phyloP scores from a whole-genome alignment of 805 yeast species.

The Komagataella phaffii region DNA sequence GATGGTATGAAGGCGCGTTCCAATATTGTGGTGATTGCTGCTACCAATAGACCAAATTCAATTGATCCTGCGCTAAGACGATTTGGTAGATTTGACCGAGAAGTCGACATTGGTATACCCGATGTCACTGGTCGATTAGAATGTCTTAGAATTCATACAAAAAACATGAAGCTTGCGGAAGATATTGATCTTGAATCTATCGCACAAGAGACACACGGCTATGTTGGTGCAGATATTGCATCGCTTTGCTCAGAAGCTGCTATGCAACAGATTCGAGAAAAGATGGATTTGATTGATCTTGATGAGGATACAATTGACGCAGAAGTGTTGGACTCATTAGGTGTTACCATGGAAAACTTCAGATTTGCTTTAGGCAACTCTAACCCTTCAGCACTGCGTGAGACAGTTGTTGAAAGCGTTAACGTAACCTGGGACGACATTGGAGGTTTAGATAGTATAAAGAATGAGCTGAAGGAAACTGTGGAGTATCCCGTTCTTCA shows the following conservation, averaged over 20 bases:
- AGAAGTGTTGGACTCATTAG: slow-evolving; percentile 88
- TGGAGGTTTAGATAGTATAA: slow-evolving; percentile 95
- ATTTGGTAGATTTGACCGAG: slow-evolving; percentile 78
- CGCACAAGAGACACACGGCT: slow-evolving; percentile 98
- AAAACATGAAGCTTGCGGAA: slow-evolving; percentile 92
- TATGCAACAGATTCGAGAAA: slow-evolving; percentile 99
- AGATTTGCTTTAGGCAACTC: slow-evolving; percentile 95
- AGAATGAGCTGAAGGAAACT: slow-evolving; percentile 94
- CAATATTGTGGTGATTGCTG: slow-evolving; percentile 96
- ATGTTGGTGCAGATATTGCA: slow-evolving; percentile 98
- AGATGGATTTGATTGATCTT: slow-evolving; percentile 94
- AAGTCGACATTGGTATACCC: slow-evolving; percentile 84
- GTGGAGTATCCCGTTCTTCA: slow-evolving; percentile 98
- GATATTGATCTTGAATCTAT: slow-evolving; percentile 93
- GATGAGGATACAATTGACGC: slow-evolving; percentile 97
- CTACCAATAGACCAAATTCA: slow-evolving; percentile 81
- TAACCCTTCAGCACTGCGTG: slow-evolving; percentile 98
- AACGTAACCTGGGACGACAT: slow-evolving; percentile 99
- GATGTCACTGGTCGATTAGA: slow-evolving; percentile 98
- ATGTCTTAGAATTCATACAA: slow-evolving; percentile 93
- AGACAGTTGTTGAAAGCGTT: slow-evolving; percentile 97
- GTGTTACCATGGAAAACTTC: slow-evolving; percentile 98
- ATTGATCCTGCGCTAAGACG: slow-evolving; percentile 80
- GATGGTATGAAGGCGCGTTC: slow-evolving; percentile 99
- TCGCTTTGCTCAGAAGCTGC: slow-evolving; percentile 99